Evolutionary conservation across 176 grass and related monocot genomes (phyloP).

Genomic region (Bonia amplexicaulis): DNA sequence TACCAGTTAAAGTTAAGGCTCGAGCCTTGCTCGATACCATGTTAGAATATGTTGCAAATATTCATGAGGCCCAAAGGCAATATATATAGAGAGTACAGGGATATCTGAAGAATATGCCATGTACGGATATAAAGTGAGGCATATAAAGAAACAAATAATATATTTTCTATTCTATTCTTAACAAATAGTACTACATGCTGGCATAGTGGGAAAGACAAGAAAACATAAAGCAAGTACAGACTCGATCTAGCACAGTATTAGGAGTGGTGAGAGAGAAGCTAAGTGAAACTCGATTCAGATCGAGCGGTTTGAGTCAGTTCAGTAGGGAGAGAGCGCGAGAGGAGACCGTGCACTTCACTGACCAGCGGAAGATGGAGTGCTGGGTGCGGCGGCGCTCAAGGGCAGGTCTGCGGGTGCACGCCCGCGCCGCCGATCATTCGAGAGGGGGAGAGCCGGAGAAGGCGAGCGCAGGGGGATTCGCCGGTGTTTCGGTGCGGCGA

Average conservation of each 20-base stretch:
- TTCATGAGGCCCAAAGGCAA: no score
- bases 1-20: neutral
- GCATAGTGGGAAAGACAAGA: neutral
- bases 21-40: no score
- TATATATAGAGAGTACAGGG: no score
- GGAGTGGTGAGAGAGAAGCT: neutral
- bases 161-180: no score
- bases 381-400: conserved; percentile 17
- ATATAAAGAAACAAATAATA: no score
- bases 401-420: conserved; percentile 36
- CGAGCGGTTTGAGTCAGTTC: neutral
- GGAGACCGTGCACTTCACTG: conserved; percentile 14
- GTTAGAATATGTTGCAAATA: no score
- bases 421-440: conserved; percentile 37
- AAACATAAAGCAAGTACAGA: neutral
- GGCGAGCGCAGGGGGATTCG: neutral
- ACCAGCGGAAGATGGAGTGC: conserved; percentile 52
- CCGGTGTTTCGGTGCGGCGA: neutral
- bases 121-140: no score
- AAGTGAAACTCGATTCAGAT: conserved; percentile 19
- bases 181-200: no score
- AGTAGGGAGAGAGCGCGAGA: neutral
- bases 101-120: no score
- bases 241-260: neutral
- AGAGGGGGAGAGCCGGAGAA: neutral